Conservation (phyloP, 768 basidiomycete genomes). For the Pilatotrama ljubarskyi region DNA sequence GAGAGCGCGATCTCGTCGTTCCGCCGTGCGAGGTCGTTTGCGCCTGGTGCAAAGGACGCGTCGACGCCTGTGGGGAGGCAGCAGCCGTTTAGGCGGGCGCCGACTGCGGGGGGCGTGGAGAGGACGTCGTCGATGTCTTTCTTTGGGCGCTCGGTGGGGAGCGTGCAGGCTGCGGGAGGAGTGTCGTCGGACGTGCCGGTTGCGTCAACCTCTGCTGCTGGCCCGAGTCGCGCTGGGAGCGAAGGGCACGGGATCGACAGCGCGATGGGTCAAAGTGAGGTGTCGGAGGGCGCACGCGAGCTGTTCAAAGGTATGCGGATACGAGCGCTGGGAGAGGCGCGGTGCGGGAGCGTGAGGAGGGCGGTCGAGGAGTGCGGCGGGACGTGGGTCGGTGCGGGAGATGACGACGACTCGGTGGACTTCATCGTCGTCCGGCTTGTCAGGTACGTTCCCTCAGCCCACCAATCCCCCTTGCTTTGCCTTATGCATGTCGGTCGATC, state of each 20-base stretch:
- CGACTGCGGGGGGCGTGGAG: not conserved
- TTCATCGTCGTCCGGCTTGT: slow-evolving; percentile 72
- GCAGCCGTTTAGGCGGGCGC: slow-evolving; percentile 19
- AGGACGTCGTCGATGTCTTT: slow-evolving; percentile 9
- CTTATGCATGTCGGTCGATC: not conserved
- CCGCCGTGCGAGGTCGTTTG: slow-evolving; percentile 66
- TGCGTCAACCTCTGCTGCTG: slow-evolving; percentile 17
- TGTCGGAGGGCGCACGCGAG: slow-evolving; percentile 23
- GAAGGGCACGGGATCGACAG: slow-evolving; percentile 1
- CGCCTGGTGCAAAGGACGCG: slow-evolving; percentile 36
- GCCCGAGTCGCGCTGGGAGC: not conserved
- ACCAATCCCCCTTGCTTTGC: no score
- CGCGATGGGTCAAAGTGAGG: not conserved
- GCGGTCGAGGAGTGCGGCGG: slow-evolving; percentile 68
- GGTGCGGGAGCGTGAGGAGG: slow-evolving; percentile 50
- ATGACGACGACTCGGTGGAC: slow-evolving; percentile 51
- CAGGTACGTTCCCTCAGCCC: slow-evolving; percentile 49
- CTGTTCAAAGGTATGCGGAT: slow-evolving; percentile 61
- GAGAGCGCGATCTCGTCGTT: slow-evolving; percentile 56
- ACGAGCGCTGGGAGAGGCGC: slow-evolving; percentile 67
- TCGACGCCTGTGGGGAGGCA: slow-evolving; percentile 30
- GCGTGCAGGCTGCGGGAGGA: slow-evolving; percentile 7
- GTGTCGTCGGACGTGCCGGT: slow-evolving; percentile 10
- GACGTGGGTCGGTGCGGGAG: slow-evolving; percentile 38
- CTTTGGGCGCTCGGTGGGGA: slow-evolving; percentile 9